Evolutionary conservation across 2,329 filamentous ascomycete species (phyloP), one percentile per base, ranked within the genome.

Genomic region (Trichophyton mentagrophytes): DNA sequence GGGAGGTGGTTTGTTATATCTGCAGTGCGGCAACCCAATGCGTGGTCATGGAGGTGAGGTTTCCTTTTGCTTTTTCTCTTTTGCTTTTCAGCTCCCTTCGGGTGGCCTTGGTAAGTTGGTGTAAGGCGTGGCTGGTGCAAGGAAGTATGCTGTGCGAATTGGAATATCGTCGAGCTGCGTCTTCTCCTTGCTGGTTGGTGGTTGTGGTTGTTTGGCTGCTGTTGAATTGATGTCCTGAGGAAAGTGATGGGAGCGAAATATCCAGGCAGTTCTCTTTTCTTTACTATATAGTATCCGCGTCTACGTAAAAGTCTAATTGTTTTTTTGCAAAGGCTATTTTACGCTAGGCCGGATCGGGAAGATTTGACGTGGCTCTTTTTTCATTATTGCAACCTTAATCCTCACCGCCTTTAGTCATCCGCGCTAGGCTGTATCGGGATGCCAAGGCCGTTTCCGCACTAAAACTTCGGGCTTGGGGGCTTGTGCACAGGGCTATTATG

Each of bases 331-430:
- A 53, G 22, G 25, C 5, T 25, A 53, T 17, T 30, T 15, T 11
- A 2, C 9, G 25, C 49, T 53, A 53, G 49, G 11, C 49, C 25
- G 11, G 11, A 53, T 53, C 49, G 25, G 49, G 49, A 27, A 17
- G 22, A 27, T 25, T 13, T 53, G 49, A 30, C 49, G 22, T 53
- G 49, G 49, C 46, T 30, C 30, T 30, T 22, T 47, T 47, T 47
- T 47, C 22, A 9, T 22, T 22, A 20, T 53, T 53, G 22, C 49
- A 53, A 33, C 27, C 15, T 44, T 15, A 25, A 25, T 47, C 49
- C 27, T 53, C 49, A 53, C 49, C 49, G 49, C 49, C 49, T 53
- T 53, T 53, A 53, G 49, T 53, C 25, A 53, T 20, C 25, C 13
- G 20, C 49, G 25, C 49, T 53, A 53, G 49, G 4, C 25, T 25